These are phyloP conservation scores for Candida fluviatilis DNA, from an alignment of 805 yeast species.

Conservation along the genomic window DNA sequence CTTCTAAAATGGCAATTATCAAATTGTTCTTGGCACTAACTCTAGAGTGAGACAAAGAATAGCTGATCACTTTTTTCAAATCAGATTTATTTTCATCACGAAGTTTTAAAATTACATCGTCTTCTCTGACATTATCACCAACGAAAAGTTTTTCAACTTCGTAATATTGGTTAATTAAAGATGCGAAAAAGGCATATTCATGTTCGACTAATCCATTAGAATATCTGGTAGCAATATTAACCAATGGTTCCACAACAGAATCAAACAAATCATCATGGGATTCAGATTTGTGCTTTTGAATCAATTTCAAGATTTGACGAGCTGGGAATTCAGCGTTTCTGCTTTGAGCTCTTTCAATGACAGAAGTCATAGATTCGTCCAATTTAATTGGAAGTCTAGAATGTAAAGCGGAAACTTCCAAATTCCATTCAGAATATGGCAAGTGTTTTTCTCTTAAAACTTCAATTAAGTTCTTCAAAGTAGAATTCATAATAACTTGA, in stretches of 20 bases:
- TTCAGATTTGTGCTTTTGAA: constrained; percentile 56
- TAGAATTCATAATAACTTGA: constrained; percentile 86
- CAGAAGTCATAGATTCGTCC: constrained; percentile 59
- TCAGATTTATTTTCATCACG: constrained; percentile 85
- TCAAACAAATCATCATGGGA: constrained; percentile 36
- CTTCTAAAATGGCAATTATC: constrained; percentile 76
- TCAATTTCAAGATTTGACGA: constrained; percentile 67
- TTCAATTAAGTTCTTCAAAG: constrained; percentile 67
- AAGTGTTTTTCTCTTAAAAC: constrained; percentile 74
- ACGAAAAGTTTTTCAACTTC: constrained; percentile 74
- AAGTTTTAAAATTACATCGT: constrained; percentile 79
- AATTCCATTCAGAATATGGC: constrained; percentile 91
- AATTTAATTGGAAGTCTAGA: constrained; percentile 80
- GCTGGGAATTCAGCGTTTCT: constrained; percentile 91
- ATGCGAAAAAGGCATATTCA: constrained; percentile 72
- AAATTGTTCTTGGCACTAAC: constrained; percentile 91
- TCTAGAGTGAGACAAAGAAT: constrained; percentile 85
- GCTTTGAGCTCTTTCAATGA: constrained; percentile 60
- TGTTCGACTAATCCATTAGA: constrained; percentile 75
- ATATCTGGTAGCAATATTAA: constrained; percentile 66
- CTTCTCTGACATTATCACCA: constrained; percentile 75
- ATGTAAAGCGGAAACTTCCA: constrained; percentile 84
- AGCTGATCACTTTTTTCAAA: constrained; percentile 64
- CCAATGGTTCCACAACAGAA: constrained; percentile 68
- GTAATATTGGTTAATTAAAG: constrained; percentile 67